Conservation (phyloP, 305 asterid genomes). For the Rubia tinctorum region DNA sequence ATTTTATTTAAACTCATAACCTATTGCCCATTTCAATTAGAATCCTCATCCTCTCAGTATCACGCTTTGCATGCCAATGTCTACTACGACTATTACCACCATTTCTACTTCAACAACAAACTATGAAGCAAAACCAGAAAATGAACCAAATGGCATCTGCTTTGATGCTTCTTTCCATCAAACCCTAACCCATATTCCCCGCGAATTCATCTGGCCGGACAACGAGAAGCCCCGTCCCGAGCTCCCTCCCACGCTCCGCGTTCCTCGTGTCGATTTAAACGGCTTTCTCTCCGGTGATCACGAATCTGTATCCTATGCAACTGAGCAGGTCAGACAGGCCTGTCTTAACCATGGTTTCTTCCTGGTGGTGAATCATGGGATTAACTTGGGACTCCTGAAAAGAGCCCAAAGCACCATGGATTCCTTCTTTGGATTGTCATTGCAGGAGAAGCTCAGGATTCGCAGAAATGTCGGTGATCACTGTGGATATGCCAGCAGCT, state of each 20-base stretch:
- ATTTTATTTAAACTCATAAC: background rate
- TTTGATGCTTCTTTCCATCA: conserved; percentile 53
- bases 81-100: background rate
- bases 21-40: background rate
- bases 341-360: conserved; percentile 74
- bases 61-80: conserved; percentile 9
- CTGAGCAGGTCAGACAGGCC: conserved; percentile 37
- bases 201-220: conserved; percentile 80
- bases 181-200: conserved; percentile 47
- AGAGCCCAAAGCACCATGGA: conserved; percentile 38
- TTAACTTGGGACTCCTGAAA: conserved; percentile 47
- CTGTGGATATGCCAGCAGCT: conserved; percentile 79
- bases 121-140: background rate
- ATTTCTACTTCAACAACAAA: background rate
- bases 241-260: conserved; percentile 46
- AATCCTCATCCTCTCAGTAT: background rate
- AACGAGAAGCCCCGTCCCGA: conserved; percentile 50
- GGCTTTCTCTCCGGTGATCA: conserved; percentile 52
- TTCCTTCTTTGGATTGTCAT: conserved; percentile 42
- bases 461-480: conserved; percentile 54
- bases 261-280: conserved; percentile 55
- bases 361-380: conserved; percentile 62
- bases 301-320: conserved; percentile 28
- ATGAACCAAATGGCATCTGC: conserved; percentile 22
- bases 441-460: conserved; percentile 49